A percentile compares a stretch with the other conserved stretches of the same genome.
Conservation (phyloP, 2,329 filamentous ascomycete genomes). For the Phyllosticta capitalensis region DNA sequence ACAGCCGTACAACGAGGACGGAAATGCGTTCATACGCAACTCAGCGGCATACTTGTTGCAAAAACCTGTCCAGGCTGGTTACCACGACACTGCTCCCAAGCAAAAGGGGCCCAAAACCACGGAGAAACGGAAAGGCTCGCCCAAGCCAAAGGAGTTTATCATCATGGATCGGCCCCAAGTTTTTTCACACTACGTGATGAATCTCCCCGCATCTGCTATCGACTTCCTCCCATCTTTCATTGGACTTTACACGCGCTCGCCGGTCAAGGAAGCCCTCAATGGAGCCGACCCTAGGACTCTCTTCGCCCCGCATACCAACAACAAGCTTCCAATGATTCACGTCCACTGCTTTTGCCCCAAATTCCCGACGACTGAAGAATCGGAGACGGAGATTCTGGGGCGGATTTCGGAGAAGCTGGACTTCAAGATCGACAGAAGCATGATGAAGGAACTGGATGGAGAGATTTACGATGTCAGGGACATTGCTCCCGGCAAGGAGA, state of each 20-base stretch:
- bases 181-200: slow-evolving; percentile 96
- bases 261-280: neutral
- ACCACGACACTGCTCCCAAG: slow-evolving; percentile 13
- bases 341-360: slow-evolving; percentile 92
- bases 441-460: slow-evolving; percentile 39
- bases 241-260: slow-evolving; percentile 62
- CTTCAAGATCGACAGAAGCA: slow-evolving; percentile 47
- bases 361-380: slow-evolving; percentile 59
- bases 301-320: slow-evolving; percentile 34
- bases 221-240: slow-evolving; percentile 71
- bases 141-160: neutral
- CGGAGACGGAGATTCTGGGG: slow-evolving; percentile 51
- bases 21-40: slow-evolving; percentile 65
- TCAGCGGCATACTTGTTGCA: slow-evolving; percentile 49
- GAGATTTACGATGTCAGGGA: slow-evolving; percentile 61
- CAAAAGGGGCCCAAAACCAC: slow-evolving; percentile 6
- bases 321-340: slow-evolving; percentile 70
- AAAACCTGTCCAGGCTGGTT: neutral
- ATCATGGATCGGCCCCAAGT: slow-evolving; percentile 52
- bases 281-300: slow-evolving; percentile 16
- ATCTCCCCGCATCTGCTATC: slow-evolving; percentile 82
- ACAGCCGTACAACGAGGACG: slow-evolving; percentile 71
- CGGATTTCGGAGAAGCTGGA: slow-evolving; percentile 55
- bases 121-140: slow-evolving; percentile 14
- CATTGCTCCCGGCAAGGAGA: slow-evolving; percentile 86